These are phyloP conservation scores for maize (Zea mays) DNA, from an alignment of 176 grass and related monocot genomes.

Conservation along the genomic window DNA sequence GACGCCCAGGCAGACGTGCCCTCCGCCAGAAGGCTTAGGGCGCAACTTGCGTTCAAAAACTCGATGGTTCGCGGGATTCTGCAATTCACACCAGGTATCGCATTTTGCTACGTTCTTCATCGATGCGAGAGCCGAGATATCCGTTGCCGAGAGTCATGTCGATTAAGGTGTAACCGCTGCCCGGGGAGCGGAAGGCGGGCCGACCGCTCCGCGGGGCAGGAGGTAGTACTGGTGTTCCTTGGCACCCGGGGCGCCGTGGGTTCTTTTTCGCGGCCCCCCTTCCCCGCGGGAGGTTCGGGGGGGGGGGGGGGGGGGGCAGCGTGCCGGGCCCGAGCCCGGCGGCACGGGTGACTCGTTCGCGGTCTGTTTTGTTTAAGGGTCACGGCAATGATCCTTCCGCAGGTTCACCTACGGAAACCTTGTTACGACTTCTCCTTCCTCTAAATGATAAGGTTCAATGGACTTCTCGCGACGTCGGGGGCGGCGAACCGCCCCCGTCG, in stretches of 20 bases:
- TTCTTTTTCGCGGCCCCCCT: too few species aligned
- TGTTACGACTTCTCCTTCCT: conserved; percentile 71
- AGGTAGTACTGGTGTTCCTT: too few species aligned
- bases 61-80: conserved; percentile 69
- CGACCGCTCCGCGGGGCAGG: too few species aligned
- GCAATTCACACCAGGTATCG: conserved; percentile 67
- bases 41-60: too few species aligned
- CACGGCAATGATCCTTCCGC: conserved; percentile 46
- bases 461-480: conserved; percentile 27
- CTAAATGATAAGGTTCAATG: conserved; percentile 58
- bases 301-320: too few species aligned
- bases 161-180: neutral
- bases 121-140: conserved; percentile 64
- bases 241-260: too few species aligned
- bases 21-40: too few species aligned
- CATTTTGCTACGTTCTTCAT: conserved; percentile 68
- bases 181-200: too few species aligned
- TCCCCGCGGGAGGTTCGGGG: too few species aligned
- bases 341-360: too few species aligned
- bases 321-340: too few species aligned
- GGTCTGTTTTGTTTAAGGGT: neutral
- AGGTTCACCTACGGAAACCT: conserved; percentile 65
- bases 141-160: conserved; percentile 47
- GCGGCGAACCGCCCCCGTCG: neutral
- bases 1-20: too few species aligned